These are phyloP conservation scores for Phytophthora pluvialis DNA, from an alignment of 352 stramenopile species.

Conservation along the genomic window DNA sequence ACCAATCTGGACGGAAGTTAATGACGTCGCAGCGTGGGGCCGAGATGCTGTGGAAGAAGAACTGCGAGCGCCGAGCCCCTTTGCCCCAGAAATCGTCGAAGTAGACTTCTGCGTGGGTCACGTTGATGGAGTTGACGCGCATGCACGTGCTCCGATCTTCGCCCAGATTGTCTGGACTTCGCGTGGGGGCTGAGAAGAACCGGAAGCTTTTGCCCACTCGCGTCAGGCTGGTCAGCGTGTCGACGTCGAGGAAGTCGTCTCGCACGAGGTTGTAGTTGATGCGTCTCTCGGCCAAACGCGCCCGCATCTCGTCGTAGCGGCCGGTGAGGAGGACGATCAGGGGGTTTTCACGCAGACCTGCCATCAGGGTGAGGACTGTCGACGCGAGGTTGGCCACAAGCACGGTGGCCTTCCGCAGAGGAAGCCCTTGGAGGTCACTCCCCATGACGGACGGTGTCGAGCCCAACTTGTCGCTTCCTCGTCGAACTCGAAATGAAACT, in stretches of 20 bases:
- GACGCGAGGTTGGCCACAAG: conserved; percentile 52
- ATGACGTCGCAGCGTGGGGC: conserved; percentile 47
- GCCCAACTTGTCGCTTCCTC: neutral
- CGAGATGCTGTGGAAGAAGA: conserved; percentile 56
- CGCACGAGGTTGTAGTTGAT: conserved; percentile 58
- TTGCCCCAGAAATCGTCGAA: conserved; percentile 59
- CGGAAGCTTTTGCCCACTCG: conserved; percentile 39
- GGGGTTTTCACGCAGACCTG: conserved; percentile 62
- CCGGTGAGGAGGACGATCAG: conserved; percentile 49
- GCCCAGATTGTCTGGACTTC: conserved; percentile 38
- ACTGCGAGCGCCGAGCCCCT: conserved; percentile 41
- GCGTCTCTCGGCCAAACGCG: conserved; percentile 34
- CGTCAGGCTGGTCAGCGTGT: conserved; percentile 38
- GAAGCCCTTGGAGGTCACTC: conserved; percentile 12
- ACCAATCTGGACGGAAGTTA: conserved; percentile 50
- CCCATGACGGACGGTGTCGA: conserved; percentile 17
- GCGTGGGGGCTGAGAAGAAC: conserved; percentile 45
- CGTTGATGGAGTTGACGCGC: conserved; percentile 54
- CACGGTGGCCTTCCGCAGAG: conserved; percentile 31
- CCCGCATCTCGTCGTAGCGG: conserved; percentile 52
- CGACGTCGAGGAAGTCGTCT: conserved; percentile 42
- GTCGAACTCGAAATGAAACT: conserved; percentile 20
- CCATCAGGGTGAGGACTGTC: conserved; percentile 54
- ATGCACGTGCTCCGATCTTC: conserved; percentile 53
- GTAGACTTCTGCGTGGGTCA: conserved; percentile 34